Evolutionary conservation across 306 rosid genomes (phyloP).

Genomic region (Cucurbita maxima): DNA sequence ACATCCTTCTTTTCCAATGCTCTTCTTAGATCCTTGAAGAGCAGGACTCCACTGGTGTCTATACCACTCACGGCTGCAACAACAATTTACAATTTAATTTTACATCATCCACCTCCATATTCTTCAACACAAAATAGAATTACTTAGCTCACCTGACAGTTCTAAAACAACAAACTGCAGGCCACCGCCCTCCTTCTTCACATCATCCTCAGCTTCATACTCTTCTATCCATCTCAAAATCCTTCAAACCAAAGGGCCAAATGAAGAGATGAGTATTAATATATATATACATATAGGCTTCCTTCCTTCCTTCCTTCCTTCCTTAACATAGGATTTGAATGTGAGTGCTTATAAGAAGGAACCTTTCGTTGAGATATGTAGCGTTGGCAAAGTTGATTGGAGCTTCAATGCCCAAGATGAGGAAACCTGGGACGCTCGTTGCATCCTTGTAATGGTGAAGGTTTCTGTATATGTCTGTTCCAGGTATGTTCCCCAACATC

Average conservation of each 20-base stretch:
- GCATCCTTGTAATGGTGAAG: slow-evolving; percentile 75
- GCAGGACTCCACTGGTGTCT: slow-evolving; percentile 80
- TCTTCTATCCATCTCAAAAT: slow-evolving; percentile 83
- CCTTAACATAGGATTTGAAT: not conserved
- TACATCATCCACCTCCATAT: too few relatives aligned
- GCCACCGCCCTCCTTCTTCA: slow-evolving; percentile 25
- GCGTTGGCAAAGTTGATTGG: slow-evolving; percentile 84
- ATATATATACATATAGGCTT: not conserved
- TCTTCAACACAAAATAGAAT: not conserved
- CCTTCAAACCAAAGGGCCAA: slow-evolving; percentile 21
- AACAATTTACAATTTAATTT: not conserved
- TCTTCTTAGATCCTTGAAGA: slow-evolving; percentile 45
- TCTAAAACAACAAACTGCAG: slow-evolving; percentile 50
- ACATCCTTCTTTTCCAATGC: slow-evolving; percentile 35
- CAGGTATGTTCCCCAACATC: slow-evolving; percentile 68
- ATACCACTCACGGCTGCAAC: slow-evolving; percentile 70
- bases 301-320: too few relatives aligned
- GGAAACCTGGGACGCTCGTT: slow-evolving; percentile 50
- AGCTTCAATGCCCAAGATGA: slow-evolving; percentile 80
- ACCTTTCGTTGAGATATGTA: slow-evolving; percentile 83
- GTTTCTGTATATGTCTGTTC: slow-evolving; percentile 63
- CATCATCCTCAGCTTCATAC: slow-evolving; percentile 31
- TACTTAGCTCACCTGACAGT: slow-evolving; percentile 45
- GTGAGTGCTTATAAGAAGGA: not conserved
- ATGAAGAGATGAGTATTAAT: not conserved